Evolutionary conservation across 2,329 filamentous ascomycete species (phyloP), one percentile per base, ranked within the genome.

Genomic region (Apiospora kogelbergensis): DNA sequence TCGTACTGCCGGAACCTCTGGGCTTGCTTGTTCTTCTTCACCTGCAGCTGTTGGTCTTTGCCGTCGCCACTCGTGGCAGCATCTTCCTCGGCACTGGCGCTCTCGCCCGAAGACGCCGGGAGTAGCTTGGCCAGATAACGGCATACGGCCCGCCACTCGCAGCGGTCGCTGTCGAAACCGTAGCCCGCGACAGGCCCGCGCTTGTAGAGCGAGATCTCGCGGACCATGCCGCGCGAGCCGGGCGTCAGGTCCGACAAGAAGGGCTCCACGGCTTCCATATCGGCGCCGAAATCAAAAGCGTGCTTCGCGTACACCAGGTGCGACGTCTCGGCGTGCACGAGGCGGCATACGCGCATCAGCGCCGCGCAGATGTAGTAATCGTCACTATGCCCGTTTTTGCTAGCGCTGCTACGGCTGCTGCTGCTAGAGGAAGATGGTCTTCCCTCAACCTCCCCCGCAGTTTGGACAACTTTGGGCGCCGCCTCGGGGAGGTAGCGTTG

Each of bases 221-320:
- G 80, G 69, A 91, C 78, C 63, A 85, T 79, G 11, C 77, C 75
- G 42, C 85, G 81, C 2, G 85, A 84, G 22, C 76, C 73, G 1
- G 83, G 81, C 2, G 85, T 87, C 42, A 89, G 81, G 75, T 90
- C 88, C 41, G 81, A 79, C 46, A 91, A 80, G 75, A 91, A 91
- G 0, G 88, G 87, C 0, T 85, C 82, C 6, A 89, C 82, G 20
- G 88, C 87, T 77, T 91, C 89, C 71, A 91, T 81, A 77, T 88
- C 83, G 64, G 83, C 82, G 70, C 85, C 85, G 76, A 91, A 91
- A 73, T 86, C 84, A 76, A 91, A 90, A 0, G 80, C 80, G 75
- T 89, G 86, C 68, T 76, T 80, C 9, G 80, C 81, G 77, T 91
- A 91, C 3, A 91, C 79, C 20, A 88, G 75, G 69, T 85, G 81